Evolutionary conservation across 2,329 filamentous ascomycete species (phyloP).

Genomic region (Pestalotiopsis sp.): DNA sequence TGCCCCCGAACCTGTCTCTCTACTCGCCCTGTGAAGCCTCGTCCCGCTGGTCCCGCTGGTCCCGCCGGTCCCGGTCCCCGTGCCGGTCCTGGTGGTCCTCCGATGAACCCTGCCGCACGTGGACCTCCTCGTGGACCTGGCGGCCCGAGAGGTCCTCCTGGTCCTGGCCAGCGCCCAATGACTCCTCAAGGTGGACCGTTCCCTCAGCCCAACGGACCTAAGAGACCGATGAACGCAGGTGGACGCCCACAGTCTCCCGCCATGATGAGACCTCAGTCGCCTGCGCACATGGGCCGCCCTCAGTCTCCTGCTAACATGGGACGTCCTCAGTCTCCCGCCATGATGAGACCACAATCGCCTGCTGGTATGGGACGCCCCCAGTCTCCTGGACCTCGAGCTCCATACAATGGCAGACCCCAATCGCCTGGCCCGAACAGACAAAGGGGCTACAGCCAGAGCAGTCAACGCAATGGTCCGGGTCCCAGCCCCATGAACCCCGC

Average conservation of each 20-base stretch:
- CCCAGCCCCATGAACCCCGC: constrained; percentile 51
- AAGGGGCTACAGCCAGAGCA: constrained; percentile 45
- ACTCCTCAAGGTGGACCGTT: constrained; percentile 39
- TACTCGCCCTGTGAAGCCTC: constrained; percentile 86
- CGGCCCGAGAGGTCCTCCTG: constrained; percentile 31
- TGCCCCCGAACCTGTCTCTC: constrained; percentile 93
- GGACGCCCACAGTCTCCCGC: constrained; percentile 33
- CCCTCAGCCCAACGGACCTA: constrained; percentile 38
- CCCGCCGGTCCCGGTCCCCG: constrained; percentile 42
- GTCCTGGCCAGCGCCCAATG: constrained; percentile 40
- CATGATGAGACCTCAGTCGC: constrained; percentile 41
- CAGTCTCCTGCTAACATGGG: constrained; percentile 22
- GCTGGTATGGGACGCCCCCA: constrained; percentile 22
- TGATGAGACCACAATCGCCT: constrained; percentile 32
- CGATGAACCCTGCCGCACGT: constrained; percentile 48
- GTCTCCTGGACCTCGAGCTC: constrained; percentile 27
- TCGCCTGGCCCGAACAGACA: constrained; percentile 44
- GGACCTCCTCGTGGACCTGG: constrained; percentile 30
- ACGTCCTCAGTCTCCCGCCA: constrained; percentile 34
- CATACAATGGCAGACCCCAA: constrained; percentile 47
- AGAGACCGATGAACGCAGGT: constrained; percentile 30
- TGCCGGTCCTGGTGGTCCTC: constrained; percentile 49
- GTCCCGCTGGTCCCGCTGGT: constrained; percentile 60
- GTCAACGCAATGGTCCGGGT: constrained; percentile 44
- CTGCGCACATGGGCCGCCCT: constrained; percentile 32